Base-by-base conservation (phyloP, 2,329 filamentous ascomycete species). In the Clarireedia sp. region DNA sequence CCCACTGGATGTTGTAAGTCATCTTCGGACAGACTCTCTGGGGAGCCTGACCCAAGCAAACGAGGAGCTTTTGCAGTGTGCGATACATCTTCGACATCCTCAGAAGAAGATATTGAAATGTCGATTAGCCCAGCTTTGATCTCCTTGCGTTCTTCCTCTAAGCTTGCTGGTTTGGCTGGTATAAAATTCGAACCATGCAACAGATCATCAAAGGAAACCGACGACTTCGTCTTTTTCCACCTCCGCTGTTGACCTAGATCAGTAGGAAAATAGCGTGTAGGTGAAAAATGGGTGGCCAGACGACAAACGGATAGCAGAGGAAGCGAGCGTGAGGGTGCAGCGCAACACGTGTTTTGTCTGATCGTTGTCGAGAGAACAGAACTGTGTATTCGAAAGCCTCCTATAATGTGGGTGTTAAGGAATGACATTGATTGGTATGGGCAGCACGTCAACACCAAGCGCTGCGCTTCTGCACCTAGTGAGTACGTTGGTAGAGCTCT, bases 211-310 rank as follows among this genome's bases (percentile, higher is more conserved):
- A 84, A 71, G 57, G 71, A 78, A 61, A 83, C 62, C 1, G 75
- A 76, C 2, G 78, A 75, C 64, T 68, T 77, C 5, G 77, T 81
- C 69, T 79, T 82, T 67, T 79, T 81, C 57, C 78, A 76, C 65
- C 79, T 41, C 7, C 38, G 38, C 19, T 41, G 38, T 41, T 41
- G 38, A 41, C 5, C 7, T 17, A 9, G 7, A 26, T 7, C 24
- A 7, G 24, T 26, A 26, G 24, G 24, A 26, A 26, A 26, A 26
- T 26, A 5, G 24, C 24, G 24, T 14, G 19, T 17, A 3, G 38
- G 9, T 10, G 38, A 9, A 41, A 41, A 41, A 6, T 41, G 38
- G 19, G 38, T 33, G 29, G 29, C 29, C 29, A 9, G 29, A 33
- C 29, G 29, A 33, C 29, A 33, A 33, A 33, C 29, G 29, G 29